Percentiles rank a stretch among this genome's conserved stretches.
Conservation (phyloP, 2,329 filamentous ascomycete species). For the Xylariomycetidae sp. region DNA sequence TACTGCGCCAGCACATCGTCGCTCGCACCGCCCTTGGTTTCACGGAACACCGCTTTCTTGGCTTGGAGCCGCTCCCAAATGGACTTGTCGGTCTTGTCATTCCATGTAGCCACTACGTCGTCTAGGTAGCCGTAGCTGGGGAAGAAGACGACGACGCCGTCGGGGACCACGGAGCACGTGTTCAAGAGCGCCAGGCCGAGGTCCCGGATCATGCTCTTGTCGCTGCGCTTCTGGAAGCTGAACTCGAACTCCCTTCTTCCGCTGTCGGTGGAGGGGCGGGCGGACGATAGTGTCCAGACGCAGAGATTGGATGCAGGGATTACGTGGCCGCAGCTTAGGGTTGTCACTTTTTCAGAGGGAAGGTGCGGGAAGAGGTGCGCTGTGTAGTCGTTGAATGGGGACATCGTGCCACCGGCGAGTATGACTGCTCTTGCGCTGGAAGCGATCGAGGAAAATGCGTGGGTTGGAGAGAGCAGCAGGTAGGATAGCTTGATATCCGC, state of each 20-base stretch:
- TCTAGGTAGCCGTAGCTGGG: constrained; percentile 90
- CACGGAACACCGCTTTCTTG: constrained; percentile 58
- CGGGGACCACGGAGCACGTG: constrained; percentile 68
- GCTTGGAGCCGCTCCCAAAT: constrained; percentile 53
- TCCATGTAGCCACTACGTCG: constrained; percentile 62
- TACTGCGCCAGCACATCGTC: constrained; percentile 74
- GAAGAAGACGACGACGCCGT: constrained; percentile 92
- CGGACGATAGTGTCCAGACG: constrained; percentile 61
- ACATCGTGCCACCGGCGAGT: constrained; percentile 94
- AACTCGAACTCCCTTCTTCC: constrained; percentile 64
- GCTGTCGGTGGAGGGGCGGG: constrained; percentile 25
- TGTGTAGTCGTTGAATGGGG: constrained; percentile 86
- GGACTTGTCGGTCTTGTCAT: constrained; percentile 33
- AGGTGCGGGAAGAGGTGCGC: constrained; percentile 80
- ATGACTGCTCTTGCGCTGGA: constrained; percentile 81
- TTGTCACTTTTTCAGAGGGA: constrained; percentile 56
- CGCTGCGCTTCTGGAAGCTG: constrained; percentile 71
- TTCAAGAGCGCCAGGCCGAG: constrained; percentile 69
- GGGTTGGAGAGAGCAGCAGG: constrained; percentile 82
- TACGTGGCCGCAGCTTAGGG: constrained; percentile 89
- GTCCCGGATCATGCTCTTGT: constrained; percentile 63
- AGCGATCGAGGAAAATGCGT: constrained; percentile 85
- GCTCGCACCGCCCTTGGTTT: constrained; percentile 47
- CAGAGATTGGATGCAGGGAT: constrained; percentile 78
- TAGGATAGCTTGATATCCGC: constrained; percentile 66